Conservation (phyloP, 2,329 filamentous ascomycete genomes). For the Orbilia javanica region DNA sequence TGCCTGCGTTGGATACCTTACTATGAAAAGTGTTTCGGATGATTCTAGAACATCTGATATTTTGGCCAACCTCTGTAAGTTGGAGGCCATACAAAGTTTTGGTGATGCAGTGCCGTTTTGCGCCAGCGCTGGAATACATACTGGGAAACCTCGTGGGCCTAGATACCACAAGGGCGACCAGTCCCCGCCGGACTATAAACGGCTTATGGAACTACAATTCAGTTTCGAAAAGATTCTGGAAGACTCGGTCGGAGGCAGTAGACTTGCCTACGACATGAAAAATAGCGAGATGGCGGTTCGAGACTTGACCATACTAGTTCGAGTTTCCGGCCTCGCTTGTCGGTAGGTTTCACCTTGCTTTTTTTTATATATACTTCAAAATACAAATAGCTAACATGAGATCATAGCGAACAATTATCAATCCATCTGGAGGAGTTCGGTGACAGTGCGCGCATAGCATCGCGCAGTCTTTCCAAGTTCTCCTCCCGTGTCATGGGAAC, state of each 20-base stretch:
- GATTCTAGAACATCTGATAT: constrained; percentile 35
- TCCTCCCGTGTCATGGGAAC: constrained; percentile 64
- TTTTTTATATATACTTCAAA: not conserved
- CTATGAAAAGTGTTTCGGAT: constrained; percentile 21
- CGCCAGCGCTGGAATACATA: not conserved
- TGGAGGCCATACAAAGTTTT: constrained; percentile 44
- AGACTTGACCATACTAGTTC: constrained; percentile 79
- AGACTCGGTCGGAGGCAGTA: constrained; percentile 74
- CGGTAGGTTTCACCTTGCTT: constrained; percentile 26
- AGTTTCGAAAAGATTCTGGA: constrained; percentile 81
- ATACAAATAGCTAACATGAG: not conserved
- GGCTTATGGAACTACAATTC: constrained; percentile 78
- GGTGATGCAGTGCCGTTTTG: constrained; percentile 48
- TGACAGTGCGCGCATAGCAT: constrained; percentile 74
- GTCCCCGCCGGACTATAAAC: constrained; percentile 55
- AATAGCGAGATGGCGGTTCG: constrained; percentile 79
- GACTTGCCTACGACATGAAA: constrained; percentile 83
- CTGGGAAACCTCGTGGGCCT: constrained; percentile 11
- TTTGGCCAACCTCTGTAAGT: constrained; percentile 31
- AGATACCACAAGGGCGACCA: constrained; percentile 50
- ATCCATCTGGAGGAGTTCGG: constrained; percentile 83
- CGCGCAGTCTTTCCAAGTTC: constrained; percentile 78
- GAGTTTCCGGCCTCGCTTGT: constrained; percentile 66
- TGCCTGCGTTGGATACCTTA: constrained; percentile 22
- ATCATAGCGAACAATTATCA: constrained; percentile 74